These are phyloP conservation scores for Farysia itapuensis DNA, from an alignment of 1,284 basidiomycete species.

Conservation along the genomic window DNA sequence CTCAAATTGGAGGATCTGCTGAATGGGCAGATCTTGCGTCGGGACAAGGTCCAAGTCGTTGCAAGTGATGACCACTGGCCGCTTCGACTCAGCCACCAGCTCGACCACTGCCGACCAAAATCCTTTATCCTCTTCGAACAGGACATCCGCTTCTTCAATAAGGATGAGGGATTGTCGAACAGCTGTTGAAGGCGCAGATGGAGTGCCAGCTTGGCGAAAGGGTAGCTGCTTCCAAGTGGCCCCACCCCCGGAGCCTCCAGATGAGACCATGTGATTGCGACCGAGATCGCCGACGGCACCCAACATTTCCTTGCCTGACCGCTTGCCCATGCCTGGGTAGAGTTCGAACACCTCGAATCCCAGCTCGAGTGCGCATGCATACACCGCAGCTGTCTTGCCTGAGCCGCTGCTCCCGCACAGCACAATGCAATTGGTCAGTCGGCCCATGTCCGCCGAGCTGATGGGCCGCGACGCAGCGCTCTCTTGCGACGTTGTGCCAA, in stretches of 20 bases:
- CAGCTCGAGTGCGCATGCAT: conserved; percentile 65
- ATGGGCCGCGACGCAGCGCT: background rate
- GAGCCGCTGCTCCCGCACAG: conserved; percentile 70
- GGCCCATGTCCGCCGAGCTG: background rate
- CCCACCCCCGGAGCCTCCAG: conserved; percentile 42
- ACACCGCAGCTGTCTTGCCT: conserved; percentile 55
- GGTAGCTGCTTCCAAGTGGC: conserved; percentile 9
- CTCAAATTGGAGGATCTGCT: conserved; percentile 35
- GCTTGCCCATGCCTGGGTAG: conserved; percentile 81
- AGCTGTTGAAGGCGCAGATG: background rate
- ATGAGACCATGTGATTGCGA: conserved; percentile 67
- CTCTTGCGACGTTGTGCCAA: background rate
- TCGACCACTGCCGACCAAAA: conserved; percentile 78
- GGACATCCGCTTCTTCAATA: conserved; percentile 93
- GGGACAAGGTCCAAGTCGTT: conserved; percentile 42
- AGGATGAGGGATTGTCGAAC: conserved; percentile 83
- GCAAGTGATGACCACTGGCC: conserved; percentile 54
- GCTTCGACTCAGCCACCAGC: conserved; percentile 41
- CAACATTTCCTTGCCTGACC: conserved; percentile 77
- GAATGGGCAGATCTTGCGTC: conserved; percentile 31
- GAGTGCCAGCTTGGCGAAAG: background rate
- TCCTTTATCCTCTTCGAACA: conserved; percentile 83
- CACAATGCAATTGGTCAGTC: conserved; percentile 61
- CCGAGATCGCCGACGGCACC: conserved; percentile 87
- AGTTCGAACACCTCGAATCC: conserved; percentile 97